Base-by-base conservation (phyloP, 1,284 basidiomycete species). In the Puccinia hordei region DNA sequence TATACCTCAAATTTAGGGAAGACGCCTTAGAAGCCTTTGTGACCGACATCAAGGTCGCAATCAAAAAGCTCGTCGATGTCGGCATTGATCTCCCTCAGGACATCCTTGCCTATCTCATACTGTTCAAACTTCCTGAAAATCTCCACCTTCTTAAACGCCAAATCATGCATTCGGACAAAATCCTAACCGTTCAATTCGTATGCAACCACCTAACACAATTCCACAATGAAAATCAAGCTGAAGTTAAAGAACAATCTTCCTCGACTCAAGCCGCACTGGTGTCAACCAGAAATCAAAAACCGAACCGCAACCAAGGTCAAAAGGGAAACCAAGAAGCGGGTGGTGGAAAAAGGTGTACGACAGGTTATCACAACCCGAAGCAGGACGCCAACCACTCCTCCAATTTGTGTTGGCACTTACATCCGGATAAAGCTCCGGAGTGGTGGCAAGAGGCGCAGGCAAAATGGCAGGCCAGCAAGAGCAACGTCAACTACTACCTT, bases 401-500 rank as follows among this genome's bases (percentile, higher is more conserved):
- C n/a, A n/a, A n/a, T n/a, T n/a, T n/a, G n/a, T n/a, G n/a, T n/a
- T n/a, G n/a, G n/a, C n/a, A n/a, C n/a, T n/a, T n/a, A n/a, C n/a
- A n/a, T n/a, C n/a, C n/a, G n/a, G n/a, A n/a, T n/a, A n/a, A n/a
- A n/a, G n/a, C n/a, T n/a, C n/a, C n/a, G n/a, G n/a, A n/a, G n/a
- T n/a, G n/a, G n/a, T n/a, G n/a, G 24, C n/a, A 17, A 35, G 44
- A 66, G 8, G 65, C 38, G 9, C 65, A 66, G 22, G 65, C 65
- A 2, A 66, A 66, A 22, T 66, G 65, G 65, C 35, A 66, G 22
- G 35, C 65, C n/a, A n/a, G n/a, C n/a, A n/a, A n/a, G n/a, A n/a
- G n/a, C 4, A 66, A 66, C 17, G 44, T 66, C 35, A 66, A 66
- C 24, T 66, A 66, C 44, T 66, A 66, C 38, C 1, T 66, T 6